Evolutionary conservation across 2,329 filamentous ascomycete species (phyloP).

Genomic region (Sporothrix pallida): DNA sequence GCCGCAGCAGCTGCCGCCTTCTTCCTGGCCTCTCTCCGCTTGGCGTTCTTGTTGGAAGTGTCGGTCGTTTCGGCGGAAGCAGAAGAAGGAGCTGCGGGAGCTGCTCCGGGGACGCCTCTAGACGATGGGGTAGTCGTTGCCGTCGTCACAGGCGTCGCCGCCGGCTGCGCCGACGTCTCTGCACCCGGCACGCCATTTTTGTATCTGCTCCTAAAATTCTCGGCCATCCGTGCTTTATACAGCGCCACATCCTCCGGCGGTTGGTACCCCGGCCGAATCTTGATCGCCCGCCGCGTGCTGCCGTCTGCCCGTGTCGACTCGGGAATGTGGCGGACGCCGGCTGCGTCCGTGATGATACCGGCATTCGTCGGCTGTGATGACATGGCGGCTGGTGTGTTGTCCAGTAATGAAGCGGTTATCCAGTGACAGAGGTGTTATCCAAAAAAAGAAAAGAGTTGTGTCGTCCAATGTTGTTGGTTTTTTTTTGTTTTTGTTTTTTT

Average conservation of each 20-base stretch:
- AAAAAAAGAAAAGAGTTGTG: neutral
- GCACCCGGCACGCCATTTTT: slow-evolving; percentile 77
- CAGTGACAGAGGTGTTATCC: no score
- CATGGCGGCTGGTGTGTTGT: slow-evolving; percentile 10
- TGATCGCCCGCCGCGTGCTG: slow-evolving; percentile 90
- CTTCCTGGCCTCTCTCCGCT: slow-evolving; percentile 70
- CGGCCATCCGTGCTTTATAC: slow-evolving; percentile 91
- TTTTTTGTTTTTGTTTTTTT: neutral
- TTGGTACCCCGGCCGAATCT: slow-evolving; percentile 88
- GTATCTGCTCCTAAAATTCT: slow-evolving; percentile 79
- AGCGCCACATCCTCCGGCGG: slow-evolving; percentile 95
- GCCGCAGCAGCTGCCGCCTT: slow-evolving; percentile 38
- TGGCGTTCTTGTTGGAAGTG: slow-evolving; percentile 83
- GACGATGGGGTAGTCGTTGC: neutral
- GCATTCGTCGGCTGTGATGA: slow-evolving; percentile 52
- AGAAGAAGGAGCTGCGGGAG: neutral
- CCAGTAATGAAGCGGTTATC: no score
- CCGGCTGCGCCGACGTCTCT: slow-evolving; percentile 45
- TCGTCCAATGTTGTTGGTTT: neutral
- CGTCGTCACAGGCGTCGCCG: neutral
- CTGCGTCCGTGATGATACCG: slow-evolving; percentile 79
- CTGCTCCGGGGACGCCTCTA: slow-evolving; percentile 17
- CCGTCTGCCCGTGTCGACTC: slow-evolving; percentile 86
- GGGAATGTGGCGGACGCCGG: slow-evolving; percentile 87
- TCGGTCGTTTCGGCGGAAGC: slow-evolving; percentile 50